Evolutionary conservation across 2,329 filamentous ascomycete genomes (phyloP), one percentile per base, ranked within the genome.

Genomic region (Juglanconis sp.): DNA sequence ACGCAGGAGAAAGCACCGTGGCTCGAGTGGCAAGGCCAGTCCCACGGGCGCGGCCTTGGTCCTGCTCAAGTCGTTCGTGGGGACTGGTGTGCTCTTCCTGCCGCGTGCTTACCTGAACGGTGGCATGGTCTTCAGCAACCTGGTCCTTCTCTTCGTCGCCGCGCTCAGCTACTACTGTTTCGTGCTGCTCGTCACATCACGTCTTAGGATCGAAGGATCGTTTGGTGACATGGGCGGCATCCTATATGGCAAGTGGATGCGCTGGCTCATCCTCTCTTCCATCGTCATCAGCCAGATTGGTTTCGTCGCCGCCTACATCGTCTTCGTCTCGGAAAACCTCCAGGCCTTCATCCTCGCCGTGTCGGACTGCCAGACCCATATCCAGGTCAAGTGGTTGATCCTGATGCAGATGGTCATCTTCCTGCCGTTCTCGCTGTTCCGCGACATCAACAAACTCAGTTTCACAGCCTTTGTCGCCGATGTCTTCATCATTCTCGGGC

Each of bases 191-290:
- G 92, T 97, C 64, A 88, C 88, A 62, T 95, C 92, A 2, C 89
- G 95, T 38, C 79, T 96, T 53, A 89, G 86, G 71, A 85, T 98
- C 34, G 89, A 93, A 53, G 92, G 91, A n/a, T 98, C 95, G 1
- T 99, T 98, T 76, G 95, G 95, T 74, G 95, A 98, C 70, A 96
- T 99, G 77, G 95, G 96, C 56, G 92, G 91, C 53, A 87, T 91
- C 51, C 82, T 99, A 15, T 99, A 95, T 72, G 95, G 95, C 64
- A 90, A 88, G 65, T 93, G 90, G 83, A 90, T 99, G 89, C 86
- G 93, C 63, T 87, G 84, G 62, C 78, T 96, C 68, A 98, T 99
- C 71, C 85, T 99, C 63, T 81, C 83, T 31, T 98, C 95, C 5
- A 96, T 99, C 65, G 94, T 99, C 58, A 84, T 98, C 70, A 96